phyloP scores from a whole-genome alignment of 192 early-diverging fungal genomes.

The Gamsiella multidivaricata region DNA sequence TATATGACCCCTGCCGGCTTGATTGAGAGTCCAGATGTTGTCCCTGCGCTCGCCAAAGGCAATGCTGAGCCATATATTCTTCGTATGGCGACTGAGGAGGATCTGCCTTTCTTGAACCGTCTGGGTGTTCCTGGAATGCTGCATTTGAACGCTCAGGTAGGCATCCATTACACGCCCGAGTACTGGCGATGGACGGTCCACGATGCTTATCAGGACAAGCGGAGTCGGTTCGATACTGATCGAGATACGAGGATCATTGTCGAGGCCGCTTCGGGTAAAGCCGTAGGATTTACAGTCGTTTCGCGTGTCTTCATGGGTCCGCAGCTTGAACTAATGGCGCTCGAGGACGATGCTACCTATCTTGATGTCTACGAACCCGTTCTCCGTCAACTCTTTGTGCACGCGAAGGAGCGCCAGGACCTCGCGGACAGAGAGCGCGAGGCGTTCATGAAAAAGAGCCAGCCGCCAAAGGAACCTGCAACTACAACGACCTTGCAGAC shows the following conservation, averaged over 20 bases:
- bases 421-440: neutral
- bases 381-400: constrained; percentile 16
- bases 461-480: neutral
- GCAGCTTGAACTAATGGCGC: constrained; percentile 1
- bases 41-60: constrained; percentile 15
- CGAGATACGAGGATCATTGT: constrained; percentile 31
- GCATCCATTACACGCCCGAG: neutral
- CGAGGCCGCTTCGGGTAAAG: neutral
- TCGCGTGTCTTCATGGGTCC: neutral
- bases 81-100: neutral
- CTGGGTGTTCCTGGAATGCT: neutral
- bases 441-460: neutral
- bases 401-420: constrained; percentile 1
- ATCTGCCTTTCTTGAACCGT: constrained; percentile 21
- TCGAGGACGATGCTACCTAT: constrained; percentile 12
- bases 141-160: neutral
- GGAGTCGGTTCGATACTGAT: constrained; percentile 20
- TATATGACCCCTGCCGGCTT: neutral
- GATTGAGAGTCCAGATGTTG: constrained; percentile 8
- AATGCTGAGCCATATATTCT: constrained; percentile 19
- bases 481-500: neutral
- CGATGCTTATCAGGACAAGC: neutral
- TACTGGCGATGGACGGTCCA: constrained; percentile 38
- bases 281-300: constrained; percentile 21
- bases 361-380: constrained; percentile 2